Conservation (phyloP, 805 yeast genomes). For the Starmerella bombicola region DNA sequence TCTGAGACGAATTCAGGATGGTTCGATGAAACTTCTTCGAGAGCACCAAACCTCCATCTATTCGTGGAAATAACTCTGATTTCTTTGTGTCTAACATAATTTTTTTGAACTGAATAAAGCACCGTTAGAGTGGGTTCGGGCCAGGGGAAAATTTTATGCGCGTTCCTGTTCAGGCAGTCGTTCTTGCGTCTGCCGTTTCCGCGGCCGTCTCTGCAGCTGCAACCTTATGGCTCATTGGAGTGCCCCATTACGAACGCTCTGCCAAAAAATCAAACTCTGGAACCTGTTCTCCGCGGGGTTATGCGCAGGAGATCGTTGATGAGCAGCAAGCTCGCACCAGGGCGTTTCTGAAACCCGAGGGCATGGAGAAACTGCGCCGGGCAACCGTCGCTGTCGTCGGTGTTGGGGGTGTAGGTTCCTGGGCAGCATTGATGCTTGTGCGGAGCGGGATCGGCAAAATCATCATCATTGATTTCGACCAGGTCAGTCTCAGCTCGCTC, state of each 20-base stretch:
- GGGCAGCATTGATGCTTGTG: constrained; percentile 83
- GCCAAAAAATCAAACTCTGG: neutral
- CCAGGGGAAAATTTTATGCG: neutral
- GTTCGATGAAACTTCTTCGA: too few species aligned
- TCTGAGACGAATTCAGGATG: too few species aligned
- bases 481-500: constrained; percentile 79
- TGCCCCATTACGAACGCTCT: neutral
- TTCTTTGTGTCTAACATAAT: too few species aligned
- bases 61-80: too few species aligned
- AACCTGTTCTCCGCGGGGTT: neutral
- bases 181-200: constrained; percentile 1
- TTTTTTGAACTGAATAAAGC: too few species aligned
- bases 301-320: constrained; percentile 47
- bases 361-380: constrained; percentile 57
- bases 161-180: neutral
- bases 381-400: constrained; percentile 74
- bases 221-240: neutral
- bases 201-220: constrained; percentile 8
- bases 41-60: too few species aligned
- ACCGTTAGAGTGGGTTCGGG: neutral
- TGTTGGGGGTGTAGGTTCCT: constrained; percentile 97
- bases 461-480: constrained; percentile 86
- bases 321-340: constrained; percentile 91
- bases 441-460: constrained; percentile 79
- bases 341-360: constrained; percentile 81